Evolutionary conservation across 768 basidiomycete genomes (phyloP).

Genomic region (Pseudohyphozyma bogoriensis): DNA sequence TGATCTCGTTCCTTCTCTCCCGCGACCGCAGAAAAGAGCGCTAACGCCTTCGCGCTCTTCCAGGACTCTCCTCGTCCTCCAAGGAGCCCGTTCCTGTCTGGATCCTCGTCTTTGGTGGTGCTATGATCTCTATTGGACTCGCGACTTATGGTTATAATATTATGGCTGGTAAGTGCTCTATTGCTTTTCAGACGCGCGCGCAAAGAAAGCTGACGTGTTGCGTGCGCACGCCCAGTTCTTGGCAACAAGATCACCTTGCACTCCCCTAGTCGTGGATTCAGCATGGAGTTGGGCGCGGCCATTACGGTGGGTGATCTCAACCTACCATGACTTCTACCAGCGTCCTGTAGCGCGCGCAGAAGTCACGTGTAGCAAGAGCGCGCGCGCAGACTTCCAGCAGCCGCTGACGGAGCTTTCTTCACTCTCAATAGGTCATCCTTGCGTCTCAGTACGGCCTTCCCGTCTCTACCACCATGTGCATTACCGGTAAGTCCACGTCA

Average conservation of each 20-base stretch:
- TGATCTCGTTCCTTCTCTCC: too few relatives aligned
- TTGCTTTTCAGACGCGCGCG: too few relatives aligned
- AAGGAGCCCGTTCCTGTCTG: constrained; percentile 39
- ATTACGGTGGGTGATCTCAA: neutral
- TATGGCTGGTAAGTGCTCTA: too few relatives aligned
- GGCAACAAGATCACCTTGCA: constrained; percentile 41
- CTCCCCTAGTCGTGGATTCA: constrained; percentile 42
- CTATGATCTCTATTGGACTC: constrained; percentile 34
- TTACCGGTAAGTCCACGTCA: constrained; percentile 28
- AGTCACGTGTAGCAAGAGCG: too few relatives aligned
- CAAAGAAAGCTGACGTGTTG: constrained; percentile 20
- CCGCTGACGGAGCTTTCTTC: too few relatives aligned
- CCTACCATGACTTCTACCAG: neutral
- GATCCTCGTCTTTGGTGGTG: constrained; percentile 39
- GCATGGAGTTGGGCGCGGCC: constrained; percentile 43
- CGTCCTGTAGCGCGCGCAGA: too few relatives aligned
- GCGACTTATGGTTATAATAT: constrained; percentile 35
- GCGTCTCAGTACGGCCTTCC: constrained; percentile 36
- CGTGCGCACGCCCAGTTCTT: constrained; percentile 32
- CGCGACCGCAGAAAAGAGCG: too few relatives aligned
- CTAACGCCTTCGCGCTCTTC: too few relatives aligned
- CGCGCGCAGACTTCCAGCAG: too few relatives aligned
- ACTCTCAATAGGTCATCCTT: too few relatives aligned
- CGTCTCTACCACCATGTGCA: constrained; percentile 41
- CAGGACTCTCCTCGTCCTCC: constrained; percentile 28